Evolutionary conservation across 257 asterid genomes (phyloP).

Genomic region (Solanum sparsipilum): DNA sequence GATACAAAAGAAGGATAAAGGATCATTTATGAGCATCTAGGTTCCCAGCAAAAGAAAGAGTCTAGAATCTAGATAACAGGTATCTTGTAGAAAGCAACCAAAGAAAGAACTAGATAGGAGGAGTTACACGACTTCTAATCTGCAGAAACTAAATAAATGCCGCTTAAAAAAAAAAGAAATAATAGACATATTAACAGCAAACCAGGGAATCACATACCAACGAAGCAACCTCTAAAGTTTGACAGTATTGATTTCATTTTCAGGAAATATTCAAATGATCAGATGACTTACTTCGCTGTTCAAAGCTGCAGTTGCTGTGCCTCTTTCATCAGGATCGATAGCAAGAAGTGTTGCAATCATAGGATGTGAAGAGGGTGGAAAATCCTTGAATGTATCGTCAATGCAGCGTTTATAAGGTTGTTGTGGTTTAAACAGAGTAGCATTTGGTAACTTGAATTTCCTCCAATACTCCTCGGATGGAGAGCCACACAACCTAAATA

Average conservation of each 20-base stretch:
- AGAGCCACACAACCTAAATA: conserved; percentile 85
- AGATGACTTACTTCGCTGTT: conserved; percentile 48
- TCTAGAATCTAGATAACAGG: neutral
- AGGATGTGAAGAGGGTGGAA: conserved; percentile 56
- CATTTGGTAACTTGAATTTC: conserved; percentile 65
- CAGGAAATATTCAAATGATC: neutral
- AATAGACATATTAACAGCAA: neutral
- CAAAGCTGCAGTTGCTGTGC: conserved; percentile 68
- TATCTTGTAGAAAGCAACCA: neutral
- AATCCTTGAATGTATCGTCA: conserved; percentile 58
- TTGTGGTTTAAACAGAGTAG: conserved; percentile 73
- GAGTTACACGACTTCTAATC: neutral
- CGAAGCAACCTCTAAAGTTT: neutral
- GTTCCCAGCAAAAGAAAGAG: neutral
- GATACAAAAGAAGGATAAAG: neutral
- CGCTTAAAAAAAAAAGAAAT: neutral
- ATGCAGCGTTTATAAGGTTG: conserved; percentile 65
- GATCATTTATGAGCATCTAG: neutral
- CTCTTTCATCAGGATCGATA: conserved; percentile 74
- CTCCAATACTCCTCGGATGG: conserved; percentile 86
- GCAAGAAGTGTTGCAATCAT: conserved; percentile 64
- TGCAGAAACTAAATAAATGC: neutral
- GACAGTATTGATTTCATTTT: neutral
- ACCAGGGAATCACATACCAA: neutral
- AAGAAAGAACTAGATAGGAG: neutral